Base-by-base conservation (phyloP, 139 green algal genomes). In the Micractinium conductrix region DNA sequence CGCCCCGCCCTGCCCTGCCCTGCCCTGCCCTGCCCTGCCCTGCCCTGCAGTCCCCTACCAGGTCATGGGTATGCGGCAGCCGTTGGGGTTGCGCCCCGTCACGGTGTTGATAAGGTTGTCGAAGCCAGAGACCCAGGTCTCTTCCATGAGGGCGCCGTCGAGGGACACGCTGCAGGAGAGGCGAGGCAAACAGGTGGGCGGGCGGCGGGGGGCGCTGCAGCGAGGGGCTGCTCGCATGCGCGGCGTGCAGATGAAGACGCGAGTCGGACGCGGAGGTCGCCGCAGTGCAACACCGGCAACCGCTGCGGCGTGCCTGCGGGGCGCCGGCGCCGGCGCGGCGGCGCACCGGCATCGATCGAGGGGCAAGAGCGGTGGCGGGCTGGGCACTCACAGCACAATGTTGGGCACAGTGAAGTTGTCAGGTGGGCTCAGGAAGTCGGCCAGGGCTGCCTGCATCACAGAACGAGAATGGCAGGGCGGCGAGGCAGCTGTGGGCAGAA, bases 21-120 rank as follows among this genome's bases (percentile, higher is more conserved):
- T n/a, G n/a, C n/a, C n/a, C n/a, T n/a, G n/a, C n/a, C n/a, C n/a
- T n/a, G n/a, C n/a, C n/a, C n/a, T n/a, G n/a, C n/a, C n/a, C n/a
- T n/a, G n/a, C n/a, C n/a, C n/a, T n/a, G n/a, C n/a, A n/a, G n/a
- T n/a, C n/a, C n/a, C 58, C 33, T 67, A 28, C 65, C 65, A 72
- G 33, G 65, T 72, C 65, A 72, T 72, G 35, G 65, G 65, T 33
- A 44, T 40, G 65, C 65, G 65, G 65, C 65, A 72, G 65, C 65
- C 65, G 10, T 72, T 72, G 65, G 65, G 65, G 12, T 72, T 72
- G 65, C 65, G 65, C 9, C 8, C 12, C n/a, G 24, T 38, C n/a
- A 72, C 35, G 0, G 26, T 7, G 33, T 16, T 16, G 9, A 72
- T 10, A 22, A 72, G 43, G 26, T 72, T 40, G 4, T 37, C 43